Percentiles rank a stretch among this genome's conserved stretches.
phyloP scores from a whole-genome alignment of 2,329 filamentous ascomycete genomes.

The Paecilomyces niveus region DNA sequence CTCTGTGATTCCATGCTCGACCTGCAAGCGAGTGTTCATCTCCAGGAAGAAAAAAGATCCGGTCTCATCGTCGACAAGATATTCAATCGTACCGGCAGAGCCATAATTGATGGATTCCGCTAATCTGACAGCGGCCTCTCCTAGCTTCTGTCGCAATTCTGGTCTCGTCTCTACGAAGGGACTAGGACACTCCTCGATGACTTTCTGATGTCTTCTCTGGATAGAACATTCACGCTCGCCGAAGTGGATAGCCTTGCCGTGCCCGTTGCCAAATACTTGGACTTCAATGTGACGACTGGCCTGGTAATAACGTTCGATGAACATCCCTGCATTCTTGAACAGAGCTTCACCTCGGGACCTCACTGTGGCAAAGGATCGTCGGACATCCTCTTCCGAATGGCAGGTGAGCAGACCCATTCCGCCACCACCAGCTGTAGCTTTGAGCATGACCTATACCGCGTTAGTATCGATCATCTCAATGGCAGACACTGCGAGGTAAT shows the following conservation, averaged over 20 bases:
- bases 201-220: constrained; percentile 82
- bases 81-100: constrained; percentile 86
- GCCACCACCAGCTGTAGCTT: constrained; percentile 73
- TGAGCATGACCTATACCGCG: constrained; percentile 56
- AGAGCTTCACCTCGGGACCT: constrained; percentile 68
- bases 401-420: constrained; percentile 83
- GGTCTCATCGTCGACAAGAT: constrained; percentile 76
- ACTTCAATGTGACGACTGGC: constrained; percentile 81
- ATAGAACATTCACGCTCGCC: constrained; percentile 85
- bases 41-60: constrained; percentile 66
- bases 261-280: constrained; percentile 78
- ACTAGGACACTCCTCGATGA: constrained; percentile 81
- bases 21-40: constrained; percentile 54
- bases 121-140: constrained; percentile 63
- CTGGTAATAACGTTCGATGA: constrained; percentile 77
- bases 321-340: constrained; percentile 77
- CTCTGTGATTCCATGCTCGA: constrained; percentile 54
- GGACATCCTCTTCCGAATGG: constrained; percentile 59
- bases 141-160: constrained; percentile 57
- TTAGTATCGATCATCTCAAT: neutral
- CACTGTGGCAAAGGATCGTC: constrained; percentile 62
- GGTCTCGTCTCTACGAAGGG: constrained; percentile 51
- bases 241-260: constrained; percentile 72
- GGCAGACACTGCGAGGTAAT: neutral
- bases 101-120: constrained; percentile 58